A percentile compares a stretch with the other conserved stretches of the same genome.
These are phyloP conservation scores for Yamadazyma akitaensis DNA, from an alignment of 805 yeast species.

Conservation along the genomic window DNA sequence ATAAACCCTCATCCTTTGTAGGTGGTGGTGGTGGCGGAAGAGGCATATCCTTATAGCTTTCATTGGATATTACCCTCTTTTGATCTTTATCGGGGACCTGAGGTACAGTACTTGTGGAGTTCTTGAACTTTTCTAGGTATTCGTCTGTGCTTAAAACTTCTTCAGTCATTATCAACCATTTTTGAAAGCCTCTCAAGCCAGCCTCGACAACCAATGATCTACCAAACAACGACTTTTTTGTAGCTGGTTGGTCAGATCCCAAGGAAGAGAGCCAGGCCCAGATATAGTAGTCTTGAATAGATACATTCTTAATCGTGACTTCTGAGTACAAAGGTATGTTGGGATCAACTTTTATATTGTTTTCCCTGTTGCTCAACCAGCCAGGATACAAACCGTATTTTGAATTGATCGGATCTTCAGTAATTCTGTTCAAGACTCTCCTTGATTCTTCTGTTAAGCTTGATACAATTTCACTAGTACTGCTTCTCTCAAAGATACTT, in stretches of 20 bases:
- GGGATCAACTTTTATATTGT: constrained; percentile 15
- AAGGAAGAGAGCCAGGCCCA: constrained; percentile 88
- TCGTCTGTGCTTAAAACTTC: constrained; percentile 44
- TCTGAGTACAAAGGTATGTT: constrained; percentile 39
- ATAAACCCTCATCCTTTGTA: constrained; percentile 13
- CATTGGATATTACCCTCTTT: constrained; percentile 11
- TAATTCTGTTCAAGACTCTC: constrained; percentile 45
- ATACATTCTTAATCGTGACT: constrained; percentile 50
- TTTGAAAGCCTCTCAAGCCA: constrained; percentile 71
- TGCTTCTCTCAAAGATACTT: constrained; percentile 61
- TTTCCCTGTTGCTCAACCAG: constrained; percentile 21
- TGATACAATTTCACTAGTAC: constrained; percentile 49
- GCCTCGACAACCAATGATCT: constrained; percentile 80
- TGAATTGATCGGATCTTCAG: constrained; percentile 34
- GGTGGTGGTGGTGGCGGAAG: constrained; percentile 26
- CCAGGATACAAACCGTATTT: constrained; percentile 41
- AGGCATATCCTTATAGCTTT: constrained; percentile 19
- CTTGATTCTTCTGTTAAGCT: constrained; percentile 73
- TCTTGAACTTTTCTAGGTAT: constrained; percentile 24
- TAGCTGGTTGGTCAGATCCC: constrained; percentile 67
- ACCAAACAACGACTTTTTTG: constrained; percentile 69
- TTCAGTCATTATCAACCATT: constrained; percentile 78
- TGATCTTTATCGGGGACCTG: constrained; percentile 9
- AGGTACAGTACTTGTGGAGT: constrained; percentile 19
- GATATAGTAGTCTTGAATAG: constrained; percentile 81